Evolutionary conservation across 768 basidiomycete genomes (phyloP).

Genomic region (Tylopilus rubrobrunneus): DNA sequence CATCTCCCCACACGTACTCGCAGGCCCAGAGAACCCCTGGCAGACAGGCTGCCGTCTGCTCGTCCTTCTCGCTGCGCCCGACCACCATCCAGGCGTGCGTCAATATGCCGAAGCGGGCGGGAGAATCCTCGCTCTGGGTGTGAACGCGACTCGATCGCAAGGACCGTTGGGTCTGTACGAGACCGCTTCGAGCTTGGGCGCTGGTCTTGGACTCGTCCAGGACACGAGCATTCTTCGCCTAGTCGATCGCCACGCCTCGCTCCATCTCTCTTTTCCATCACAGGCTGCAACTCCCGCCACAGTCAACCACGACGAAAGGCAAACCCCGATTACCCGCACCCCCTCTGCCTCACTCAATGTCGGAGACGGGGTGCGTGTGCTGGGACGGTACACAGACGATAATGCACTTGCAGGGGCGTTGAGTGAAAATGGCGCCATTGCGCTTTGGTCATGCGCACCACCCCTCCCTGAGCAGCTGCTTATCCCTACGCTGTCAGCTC

Average conservation of each 20-base stretch:
- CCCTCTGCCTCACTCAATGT: conserved; percentile 19
- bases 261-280: conserved; percentile 27
- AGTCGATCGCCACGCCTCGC: conserved; percentile 16
- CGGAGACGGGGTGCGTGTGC: conserved; percentile 6
- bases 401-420: conserved; percentile 22
- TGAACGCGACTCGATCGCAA: conserved; percentile 52
- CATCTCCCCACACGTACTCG: conserved; percentile 53
- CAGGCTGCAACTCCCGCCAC: conserved; percentile 6
- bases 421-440: conserved; percentile 21
- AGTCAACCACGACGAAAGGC: conserved; percentile 4
- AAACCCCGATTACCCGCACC: conserved; percentile 7
- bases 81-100: conserved; percentile 43
- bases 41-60: conserved; percentile 68
- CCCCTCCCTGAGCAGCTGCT: conserved; percentile 24
- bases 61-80: conserved; percentile 63
- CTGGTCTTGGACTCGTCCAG: conserved; percentile 30
- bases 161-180: conserved; percentile 30
- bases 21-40: conserved; percentile 72
- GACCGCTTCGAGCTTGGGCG: conserved; percentile 34
- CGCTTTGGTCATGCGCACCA: conserved; percentile 29
- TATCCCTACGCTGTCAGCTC: conserved; percentile 19
- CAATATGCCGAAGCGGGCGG: conserved; percentile 69
- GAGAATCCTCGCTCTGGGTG: conserved; percentile 62
- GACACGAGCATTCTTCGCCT: conserved; percentile 27
- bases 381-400: conserved; percentile 20